Evolutionary conservation across 2,329 filamentous ascomycete genomes (phyloP).

Genomic region (Elsinoe australis): DNA sequence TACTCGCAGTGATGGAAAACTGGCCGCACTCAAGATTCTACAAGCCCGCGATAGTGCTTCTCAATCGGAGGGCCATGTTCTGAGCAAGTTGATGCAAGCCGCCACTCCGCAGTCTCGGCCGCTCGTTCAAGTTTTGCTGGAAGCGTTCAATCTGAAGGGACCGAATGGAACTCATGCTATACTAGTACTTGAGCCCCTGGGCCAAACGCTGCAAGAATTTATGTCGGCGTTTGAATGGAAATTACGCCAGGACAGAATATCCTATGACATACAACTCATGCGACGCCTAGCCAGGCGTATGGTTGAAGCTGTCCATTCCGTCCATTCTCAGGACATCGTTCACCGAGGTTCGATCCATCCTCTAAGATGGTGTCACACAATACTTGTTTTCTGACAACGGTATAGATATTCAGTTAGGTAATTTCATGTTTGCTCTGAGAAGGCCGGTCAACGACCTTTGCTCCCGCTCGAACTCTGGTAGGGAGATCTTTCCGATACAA

Average conservation of each 20-base stretch:
- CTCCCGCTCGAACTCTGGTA: too few relatives aligned
- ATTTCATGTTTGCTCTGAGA: slow-evolving; percentile 4
- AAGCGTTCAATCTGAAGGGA: background rate
- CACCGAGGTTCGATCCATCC: too few relatives aligned
- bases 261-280: background rate
- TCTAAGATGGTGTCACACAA: too few relatives aligned
- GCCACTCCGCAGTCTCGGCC: too few relatives aligned
- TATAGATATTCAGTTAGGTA: slow-evolving; percentile 5
- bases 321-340: background rate
- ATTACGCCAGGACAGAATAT: background rate
- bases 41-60: background rate
- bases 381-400: too few relatives aligned
- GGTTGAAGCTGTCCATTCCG: background rate
- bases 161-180: background rate
- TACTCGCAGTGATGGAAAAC: background rate
- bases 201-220: background rate
- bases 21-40: background rate
- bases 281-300: background rate
- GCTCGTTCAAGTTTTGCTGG: background rate
- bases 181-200: background rate
- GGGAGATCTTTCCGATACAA: too few relatives aligned
- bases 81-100: background rate
- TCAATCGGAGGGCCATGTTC: background rate
- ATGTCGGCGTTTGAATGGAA: background rate
- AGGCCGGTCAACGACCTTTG: background rate